Conservation (phyloP, 345 rosid genomes). For the Turnera subulata region DNA sequence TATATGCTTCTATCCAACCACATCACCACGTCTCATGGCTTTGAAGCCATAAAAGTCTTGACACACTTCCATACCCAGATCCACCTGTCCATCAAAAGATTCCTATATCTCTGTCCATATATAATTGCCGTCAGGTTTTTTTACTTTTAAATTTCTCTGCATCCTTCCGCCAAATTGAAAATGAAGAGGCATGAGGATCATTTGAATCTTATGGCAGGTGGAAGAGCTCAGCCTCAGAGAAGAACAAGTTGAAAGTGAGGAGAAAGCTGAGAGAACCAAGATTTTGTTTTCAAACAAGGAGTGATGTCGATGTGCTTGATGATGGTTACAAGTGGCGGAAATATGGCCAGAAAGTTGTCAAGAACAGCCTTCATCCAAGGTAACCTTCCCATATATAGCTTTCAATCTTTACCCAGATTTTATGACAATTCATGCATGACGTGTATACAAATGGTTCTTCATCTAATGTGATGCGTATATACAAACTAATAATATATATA, state of each 20-base stretch:
- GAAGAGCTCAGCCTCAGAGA: slow-evolving; percentile 67
- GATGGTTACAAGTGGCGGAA: slow-evolving; percentile 98
- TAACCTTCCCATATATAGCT: slow-evolving; percentile 14
- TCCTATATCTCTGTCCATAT: slow-evolving; percentile 5
- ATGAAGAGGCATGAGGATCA: neutral
- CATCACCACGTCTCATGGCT: slow-evolving; percentile 1
- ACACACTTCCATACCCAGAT: slow-evolving; percentile 21
- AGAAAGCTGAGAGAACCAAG: slow-evolving; percentile 97
- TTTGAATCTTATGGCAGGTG: slow-evolving; percentile 44
- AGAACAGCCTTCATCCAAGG: slow-evolving; percentile 99
- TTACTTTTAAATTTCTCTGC: neutral
- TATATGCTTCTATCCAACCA: neutral
- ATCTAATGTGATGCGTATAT: too few species aligned
- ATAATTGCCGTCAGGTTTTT: neutral
- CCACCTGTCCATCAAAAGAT: slow-evolving; percentile 24
- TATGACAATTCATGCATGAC: too few species aligned
- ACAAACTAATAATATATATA: too few species aligned
- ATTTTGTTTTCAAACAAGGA: slow-evolving; percentile 96
- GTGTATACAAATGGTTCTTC: too few species aligned
- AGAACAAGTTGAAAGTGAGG: slow-evolving; percentile 68
- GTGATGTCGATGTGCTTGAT: slow-evolving; percentile 93
- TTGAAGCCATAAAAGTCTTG: slow-evolving; percentile 22
- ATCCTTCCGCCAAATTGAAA: too few species aligned
- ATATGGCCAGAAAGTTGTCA: slow-evolving; percentile 97
- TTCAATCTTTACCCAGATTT: neutral